Percentiles rank a stretch among this genome's conserved stretches.
These are phyloP conservation scores for Verticillium nubilum DNA, from an alignment of 2,329 filamentous ascomycete species.

Conservation along the genomic window DNA sequence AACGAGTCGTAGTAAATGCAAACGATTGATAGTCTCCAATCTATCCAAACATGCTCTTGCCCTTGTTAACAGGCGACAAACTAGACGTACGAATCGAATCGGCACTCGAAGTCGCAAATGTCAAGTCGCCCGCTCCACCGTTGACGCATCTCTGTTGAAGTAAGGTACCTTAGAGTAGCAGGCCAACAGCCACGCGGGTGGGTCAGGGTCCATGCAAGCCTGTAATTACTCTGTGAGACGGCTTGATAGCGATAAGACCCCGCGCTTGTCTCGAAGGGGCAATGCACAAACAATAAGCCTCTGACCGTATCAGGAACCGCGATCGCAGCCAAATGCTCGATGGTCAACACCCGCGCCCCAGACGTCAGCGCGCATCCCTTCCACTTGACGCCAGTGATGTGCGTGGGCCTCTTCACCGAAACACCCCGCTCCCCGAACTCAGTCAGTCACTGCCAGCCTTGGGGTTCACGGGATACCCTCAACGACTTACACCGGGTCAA, in stretches of 20 bases:
- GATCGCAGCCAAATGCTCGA: neutral
- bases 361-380: neutral
- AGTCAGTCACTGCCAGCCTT: neutral
- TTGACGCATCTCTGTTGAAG: neutral
- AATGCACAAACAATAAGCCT: neutral
- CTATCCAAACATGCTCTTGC: too few species aligned
- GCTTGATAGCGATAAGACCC: neutral
- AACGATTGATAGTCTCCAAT: neutral
- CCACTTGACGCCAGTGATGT: neutral
- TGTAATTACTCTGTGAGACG: neutral
- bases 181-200: neutral
- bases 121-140: neutral
- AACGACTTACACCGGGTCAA: neutral
- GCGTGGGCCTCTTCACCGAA: neutral
- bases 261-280: neutral
- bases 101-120: neutral
- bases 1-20: neutral
- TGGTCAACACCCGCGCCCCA: neutral
- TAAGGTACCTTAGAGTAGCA: neutral
- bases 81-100: neutral
- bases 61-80: neutral
- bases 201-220: neutral
- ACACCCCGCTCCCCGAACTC: neutral
- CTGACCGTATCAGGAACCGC: neutral
- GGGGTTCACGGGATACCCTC: neutral